Conservation (phyloP, 1,284 basidiomycete genomes). For the Marasmius oreades region DNA sequence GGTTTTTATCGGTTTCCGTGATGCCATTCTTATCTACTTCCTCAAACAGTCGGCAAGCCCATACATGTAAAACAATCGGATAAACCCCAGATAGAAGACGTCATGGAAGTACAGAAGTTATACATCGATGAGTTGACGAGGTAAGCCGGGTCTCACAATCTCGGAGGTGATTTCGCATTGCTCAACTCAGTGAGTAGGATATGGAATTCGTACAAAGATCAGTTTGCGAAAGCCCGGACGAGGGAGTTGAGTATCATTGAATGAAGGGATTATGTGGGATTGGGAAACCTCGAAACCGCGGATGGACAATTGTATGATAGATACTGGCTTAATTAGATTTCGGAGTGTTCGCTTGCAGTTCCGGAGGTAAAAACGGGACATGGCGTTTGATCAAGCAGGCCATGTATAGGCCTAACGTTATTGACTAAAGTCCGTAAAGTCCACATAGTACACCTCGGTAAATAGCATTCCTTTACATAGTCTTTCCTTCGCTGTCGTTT, state of each 20-base stretch:
- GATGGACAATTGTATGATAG: no score
- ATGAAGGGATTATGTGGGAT: no score
- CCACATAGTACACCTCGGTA: no score
- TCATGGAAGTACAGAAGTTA: slow-evolving; percentile 75
- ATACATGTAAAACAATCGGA: slow-evolving; percentile 78
- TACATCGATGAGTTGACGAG: slow-evolving; percentile 93
- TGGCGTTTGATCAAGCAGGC: no score
- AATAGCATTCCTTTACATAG: no score
- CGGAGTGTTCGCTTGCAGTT: no score
- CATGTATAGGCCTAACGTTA: no score
- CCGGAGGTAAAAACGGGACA: no score
- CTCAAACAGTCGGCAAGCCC: slow-evolving; percentile 75
- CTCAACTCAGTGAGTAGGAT: no score
- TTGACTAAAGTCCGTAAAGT: no score
- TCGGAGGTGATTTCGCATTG: background rate
- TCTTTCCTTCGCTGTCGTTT: background rate
- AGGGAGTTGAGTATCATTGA: slow-evolving; percentile 74
- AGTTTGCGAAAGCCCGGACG: slow-evolving; percentile 73
- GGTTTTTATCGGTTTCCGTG: background rate
- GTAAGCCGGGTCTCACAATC: slow-evolving; percentile 37
- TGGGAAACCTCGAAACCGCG: no score
- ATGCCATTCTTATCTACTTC: background rate
- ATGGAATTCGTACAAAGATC: slow-evolving; percentile 92
- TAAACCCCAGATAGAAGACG: slow-evolving; percentile 78
- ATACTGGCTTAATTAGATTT: no score